Evolutionary conservation across 2,329 filamentous ascomycete genomes (phyloP), one percentile per base, ranked within the genome.

Genomic region (Phaeosphaeria sp.): DNA sequence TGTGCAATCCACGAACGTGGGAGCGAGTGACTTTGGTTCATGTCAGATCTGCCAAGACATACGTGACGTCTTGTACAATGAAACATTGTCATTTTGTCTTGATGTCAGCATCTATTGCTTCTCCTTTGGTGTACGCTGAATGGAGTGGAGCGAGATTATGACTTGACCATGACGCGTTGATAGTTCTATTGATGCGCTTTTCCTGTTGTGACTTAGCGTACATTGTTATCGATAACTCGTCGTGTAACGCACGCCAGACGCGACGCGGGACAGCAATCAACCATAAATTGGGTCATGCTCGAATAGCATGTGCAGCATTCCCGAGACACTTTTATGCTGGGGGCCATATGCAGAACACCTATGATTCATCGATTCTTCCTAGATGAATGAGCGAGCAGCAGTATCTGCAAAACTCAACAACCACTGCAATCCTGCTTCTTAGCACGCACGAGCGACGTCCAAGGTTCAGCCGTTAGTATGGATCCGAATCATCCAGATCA

Each of bases 31-130:
- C 50, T 52, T 53, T 44, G 50, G 42, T 39, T 27, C 36, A 53
- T 58, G 27, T 51, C 44, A 52, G 36, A 51, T 55, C 43, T 54
- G 56, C 59, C 48, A 60, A 61, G 55, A 51, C 39, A 46, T 51
- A 23, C 50, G 53, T 66, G 60, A 62, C 59, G 53, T 62, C 20
- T 20, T 20, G 44, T 49, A 46, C 44, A 15, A 25, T 46, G 43
- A 30, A 25, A 55, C 59, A 62, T 59, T 64, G 41, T 22, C 52
- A 67, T 54, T 51, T 60, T 59, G 39, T 62, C 60, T 64, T 73
- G 68, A 74, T 72, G 70, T 73, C 69, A 72, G 60, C 48, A 62
- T 58, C 46, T 43, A 52, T 54, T 46, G 36, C 43, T 53, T 56
- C 22, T 43, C 51, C 25, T 46, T 46, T 44, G 60, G 46, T 30